Conservation (phyloP, 495 filamentous ascomycete genomes). For the Platismatia glauca region DNA sequence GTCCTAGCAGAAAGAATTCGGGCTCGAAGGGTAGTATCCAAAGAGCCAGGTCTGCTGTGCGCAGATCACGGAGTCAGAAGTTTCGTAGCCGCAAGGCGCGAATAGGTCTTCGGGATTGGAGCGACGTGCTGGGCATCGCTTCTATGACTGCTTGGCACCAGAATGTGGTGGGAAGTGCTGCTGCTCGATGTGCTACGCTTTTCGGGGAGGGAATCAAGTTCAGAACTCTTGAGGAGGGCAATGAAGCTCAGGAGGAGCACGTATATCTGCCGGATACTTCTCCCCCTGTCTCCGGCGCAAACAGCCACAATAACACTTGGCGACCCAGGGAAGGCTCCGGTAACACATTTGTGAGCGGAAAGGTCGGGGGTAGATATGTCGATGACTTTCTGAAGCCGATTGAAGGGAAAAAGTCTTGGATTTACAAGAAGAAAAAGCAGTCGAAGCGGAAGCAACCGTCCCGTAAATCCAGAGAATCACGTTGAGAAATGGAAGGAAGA, state of each 20-base stretch:
- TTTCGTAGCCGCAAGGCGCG: slow-evolving; percentile 18
- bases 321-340: background rate
- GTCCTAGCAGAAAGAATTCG: background rate
- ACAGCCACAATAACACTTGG: background rate
- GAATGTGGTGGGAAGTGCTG: slow-evolving; percentile 52
- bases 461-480: background rate
- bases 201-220: slow-evolving; percentile 59
- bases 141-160: slow-evolving; percentile 57
- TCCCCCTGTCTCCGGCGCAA: background rate
- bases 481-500: background rate
- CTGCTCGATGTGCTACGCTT: slow-evolving; percentile 58
- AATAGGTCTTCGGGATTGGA: slow-evolving; percentile 62
- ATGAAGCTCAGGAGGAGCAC: background rate
- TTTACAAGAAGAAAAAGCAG: background rate
- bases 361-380: slow-evolving; percentile 26
- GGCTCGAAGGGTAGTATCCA: background rate
- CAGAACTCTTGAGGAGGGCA: slow-evolving; percentile 43
- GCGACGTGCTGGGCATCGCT: slow-evolving; percentile 66
- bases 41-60: background rate
- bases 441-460: background rate
- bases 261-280: background rate
- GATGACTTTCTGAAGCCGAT: slow-evolving; percentile 33
- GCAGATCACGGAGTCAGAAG: background rate
- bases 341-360: slow-evolving; percentile 15
- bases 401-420: slow-evolving; percentile 26